These are phyloP conservation scores for Arabidopsis lyrata DNA, from an alignment of 441 rosid species.

Conservation along the genomic window DNA sequence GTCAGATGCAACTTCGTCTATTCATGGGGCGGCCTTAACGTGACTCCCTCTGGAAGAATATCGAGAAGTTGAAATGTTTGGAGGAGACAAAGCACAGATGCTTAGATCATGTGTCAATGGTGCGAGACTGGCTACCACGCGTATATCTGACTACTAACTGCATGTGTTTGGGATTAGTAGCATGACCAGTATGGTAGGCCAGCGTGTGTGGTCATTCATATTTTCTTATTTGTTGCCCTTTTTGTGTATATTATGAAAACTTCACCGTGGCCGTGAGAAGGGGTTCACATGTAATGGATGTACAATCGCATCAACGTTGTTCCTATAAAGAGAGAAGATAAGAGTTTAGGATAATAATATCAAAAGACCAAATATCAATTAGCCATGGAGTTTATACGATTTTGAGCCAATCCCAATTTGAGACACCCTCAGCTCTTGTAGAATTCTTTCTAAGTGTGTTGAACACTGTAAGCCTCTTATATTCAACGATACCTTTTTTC, in stretches of 20 bases:
- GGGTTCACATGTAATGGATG: conserved; percentile 34
- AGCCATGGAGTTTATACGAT: background rate
- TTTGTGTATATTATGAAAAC: conserved; percentile 30
- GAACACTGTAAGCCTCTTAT: background rate
- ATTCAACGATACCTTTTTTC: background rate
- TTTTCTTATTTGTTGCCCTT: conserved; percentile 20
- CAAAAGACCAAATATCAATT: background rate
- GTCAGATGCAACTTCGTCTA: conserved; percentile 64
- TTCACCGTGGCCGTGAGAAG: conserved; percentile 28
- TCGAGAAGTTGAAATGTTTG: conserved; percentile 21
- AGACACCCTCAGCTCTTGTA: background rate
- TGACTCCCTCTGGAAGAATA: conserved; percentile 38
- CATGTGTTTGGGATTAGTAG: conserved; percentile 36
- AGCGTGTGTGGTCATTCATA: conserved; percentile 36
- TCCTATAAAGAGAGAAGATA: conserved; percentile 35
- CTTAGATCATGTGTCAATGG: conserved; percentile 21
- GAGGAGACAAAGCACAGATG: conserved; percentile 39
- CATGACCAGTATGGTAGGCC: conserved; percentile 33
- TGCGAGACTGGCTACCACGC: conserved; percentile 37
- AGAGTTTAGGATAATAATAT: background rate
- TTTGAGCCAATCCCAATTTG: background rate
- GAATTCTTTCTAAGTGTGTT: background rate
- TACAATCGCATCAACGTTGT: conserved; percentile 35
- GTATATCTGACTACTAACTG: conserved; percentile 39
- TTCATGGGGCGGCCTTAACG: conserved; percentile 61